Base-by-base conservation (phyloP, 2,329 filamentous ascomycete genomes). In the Teratosphaeria viscida region DNA sequence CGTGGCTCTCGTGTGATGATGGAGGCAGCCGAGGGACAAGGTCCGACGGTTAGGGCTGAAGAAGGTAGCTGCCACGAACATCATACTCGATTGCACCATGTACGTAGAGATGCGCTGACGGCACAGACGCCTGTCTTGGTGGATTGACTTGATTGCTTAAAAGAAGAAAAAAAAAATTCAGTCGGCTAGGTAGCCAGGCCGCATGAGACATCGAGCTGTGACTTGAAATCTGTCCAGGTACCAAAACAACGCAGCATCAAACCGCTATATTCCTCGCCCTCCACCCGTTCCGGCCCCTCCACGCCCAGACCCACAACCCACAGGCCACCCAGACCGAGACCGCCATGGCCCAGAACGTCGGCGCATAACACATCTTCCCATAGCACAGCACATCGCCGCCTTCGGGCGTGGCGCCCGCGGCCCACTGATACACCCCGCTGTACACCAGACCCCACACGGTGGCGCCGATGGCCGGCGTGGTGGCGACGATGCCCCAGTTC, bases 401-500 rank as follows among this genome's bases (percentile, higher is more conserved):
- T 65, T 76, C 73, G 59, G 76, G 23, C 67, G 71, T 34, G 16
- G 16, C 32, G 10, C 19, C 69, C 34, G 86, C 85, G 1, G 83
- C 87, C 52, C 79, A 80, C 73, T 94, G 86, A 68, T 95, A 95
- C 2, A 90, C 85, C 0, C 80, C 82, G 5, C 88, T 90, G 72
- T 97, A 99, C n/a, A 96, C 78, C 0, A 94, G 74, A 0, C 92
- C 90, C 91, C 92, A 99, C 35, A 96, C 81, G 0, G 90, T 90
- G 0, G 92, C 91, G 0, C 92, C 94, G 0, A 88, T 76, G 0
- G 94, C 94, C 2, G 94, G 94, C 59, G 92, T 86, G 79, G 95
- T 94, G 52, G 92, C 91, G 7, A 97, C 85, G 62, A 97, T 92
- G 10, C 94, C 94, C 85, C 92, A 99, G 68, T 99, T 97, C 0